Conservation (phyloP, 2,329 filamentous ascomycete genomes). For the Arthrinium phaeospermum region DNA sequence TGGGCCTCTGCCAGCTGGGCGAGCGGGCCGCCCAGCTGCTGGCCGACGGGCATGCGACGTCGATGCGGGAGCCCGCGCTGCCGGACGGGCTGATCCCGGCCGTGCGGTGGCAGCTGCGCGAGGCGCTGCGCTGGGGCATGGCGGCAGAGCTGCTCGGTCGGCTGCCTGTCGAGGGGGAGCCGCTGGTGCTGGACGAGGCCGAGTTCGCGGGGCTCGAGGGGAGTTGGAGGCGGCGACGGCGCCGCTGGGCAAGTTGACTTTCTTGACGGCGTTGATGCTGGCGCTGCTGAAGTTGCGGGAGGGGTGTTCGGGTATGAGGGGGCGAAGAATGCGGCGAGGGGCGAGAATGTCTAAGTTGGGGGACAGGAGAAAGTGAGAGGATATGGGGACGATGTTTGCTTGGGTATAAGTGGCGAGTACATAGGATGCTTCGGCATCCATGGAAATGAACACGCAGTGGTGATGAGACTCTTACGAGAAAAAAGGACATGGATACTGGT, state of each 20-base stretch:
- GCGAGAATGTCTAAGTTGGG: neutral
- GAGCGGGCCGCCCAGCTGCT: neutral
- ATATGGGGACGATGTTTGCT: no score
- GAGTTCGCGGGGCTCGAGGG: neutral
- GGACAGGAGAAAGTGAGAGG: neutral
- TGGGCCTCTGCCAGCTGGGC: neutral
- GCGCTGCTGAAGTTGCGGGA: neutral
- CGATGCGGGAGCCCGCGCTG: neutral
- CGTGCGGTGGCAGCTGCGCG: neutral
- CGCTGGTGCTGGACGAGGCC: neutral
- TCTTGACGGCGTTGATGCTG: neutral
- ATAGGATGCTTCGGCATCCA: no score
- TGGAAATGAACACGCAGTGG: no score
- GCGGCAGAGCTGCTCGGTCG: neutral
- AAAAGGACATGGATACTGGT: no score
- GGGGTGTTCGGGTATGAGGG: neutral
- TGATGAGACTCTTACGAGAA: no score
- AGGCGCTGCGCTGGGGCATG: neutral
- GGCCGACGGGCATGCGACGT: neutral
- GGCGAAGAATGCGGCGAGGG: neutral
- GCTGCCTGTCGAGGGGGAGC: neutral
- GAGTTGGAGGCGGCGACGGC: neutral
- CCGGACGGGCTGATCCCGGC: neutral
- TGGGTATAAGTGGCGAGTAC: no score
- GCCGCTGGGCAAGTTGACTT: neutral